Evolutionary conservation across 2,329 filamentous ascomycete genomes (phyloP), one percentile per base, ranked within the genome.

Genomic region (Thelonectria blattea): DNA sequence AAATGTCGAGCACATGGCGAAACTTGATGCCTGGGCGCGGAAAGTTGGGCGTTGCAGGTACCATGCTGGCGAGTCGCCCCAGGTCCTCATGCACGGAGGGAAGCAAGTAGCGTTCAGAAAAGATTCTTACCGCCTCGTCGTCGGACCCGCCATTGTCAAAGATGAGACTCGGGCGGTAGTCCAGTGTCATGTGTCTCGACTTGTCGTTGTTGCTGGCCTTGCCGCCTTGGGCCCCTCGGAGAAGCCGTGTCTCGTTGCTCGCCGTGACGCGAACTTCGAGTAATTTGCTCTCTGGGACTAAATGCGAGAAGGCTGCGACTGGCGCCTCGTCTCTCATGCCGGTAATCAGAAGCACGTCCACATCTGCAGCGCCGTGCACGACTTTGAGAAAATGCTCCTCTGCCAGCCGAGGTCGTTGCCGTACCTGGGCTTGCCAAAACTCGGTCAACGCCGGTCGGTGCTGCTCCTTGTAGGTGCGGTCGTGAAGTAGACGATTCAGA

Each of bases 381-480:
- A 24, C 22, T 4, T 24, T 24, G 22, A 24, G 22, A 24, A 24
- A 24, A 24, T 24, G 22, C 22, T 24, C 22, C 22, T 24, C 22
- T 24, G 3, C 22, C 22, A 24, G 22, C 22, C 22, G 22, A 24
- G 22, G 22, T 6, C 22, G 22, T 24, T 6, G 22, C 22, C 6
- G 22, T 6, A 24, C 22, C 22, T 24, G 22, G 6, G 3, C 22
- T 24, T 24, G 22, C 22, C 22, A 24, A 24, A 24, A 24, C 22
- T 3, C 22, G 22, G 22, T 24, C 22, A 24, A 6, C 22, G 22
- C 22, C 6, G 22, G 22, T 3, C 22, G 22, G 22, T 24, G 22
- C 22, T 24, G 22, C 73, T 89, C 86, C 69, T 89, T 89, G 73
- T 88, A 90, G 24, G 61, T 73, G 58, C 86, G 85, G 61, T 89